Evolutionary conservation across 805 yeast genomes (phyloP).

Genomic region (Myxozyma kluyveri): DNA sequence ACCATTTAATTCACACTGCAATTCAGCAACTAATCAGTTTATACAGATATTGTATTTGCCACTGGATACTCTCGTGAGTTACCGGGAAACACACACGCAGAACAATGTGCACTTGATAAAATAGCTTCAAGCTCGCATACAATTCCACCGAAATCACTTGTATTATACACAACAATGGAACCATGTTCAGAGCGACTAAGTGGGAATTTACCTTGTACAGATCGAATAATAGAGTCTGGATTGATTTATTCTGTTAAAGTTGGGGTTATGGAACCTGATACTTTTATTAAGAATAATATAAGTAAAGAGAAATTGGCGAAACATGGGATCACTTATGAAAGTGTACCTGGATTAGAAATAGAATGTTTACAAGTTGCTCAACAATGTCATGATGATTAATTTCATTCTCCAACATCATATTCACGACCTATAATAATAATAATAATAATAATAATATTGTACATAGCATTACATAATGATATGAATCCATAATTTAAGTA

Average conservation of each 20-base stretch:
- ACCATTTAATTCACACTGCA: neutral
- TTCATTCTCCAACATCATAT: neutral
- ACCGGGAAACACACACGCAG: slow-evolving; percentile 96
- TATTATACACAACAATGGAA: slow-evolving; percentile 93
- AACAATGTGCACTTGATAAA: slow-evolving; percentile 87
- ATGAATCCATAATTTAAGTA: no score
- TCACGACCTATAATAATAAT: neutral
- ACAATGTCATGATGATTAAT: slow-evolving; percentile 14
- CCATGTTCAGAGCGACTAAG: slow-evolving; percentile 88
- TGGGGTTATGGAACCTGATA: slow-evolving; percentile 87
- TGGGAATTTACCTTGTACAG: slow-evolving; percentile 86
- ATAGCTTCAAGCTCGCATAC: slow-evolving; percentile 36
- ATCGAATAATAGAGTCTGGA: slow-evolving; percentile 60
- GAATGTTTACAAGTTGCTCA: slow-evolving; percentile 63
- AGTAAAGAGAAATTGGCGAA: slow-evolving; percentile 56
- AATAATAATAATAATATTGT: no score
- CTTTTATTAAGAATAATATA: slow-evolving; percentile 75
- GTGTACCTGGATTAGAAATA: slow-evolving; percentile 79
- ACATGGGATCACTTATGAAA: slow-evolving; percentile 66
- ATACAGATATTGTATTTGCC: slow-evolving; percentile 57
- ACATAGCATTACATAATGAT: slow-evolving; percentile 1
- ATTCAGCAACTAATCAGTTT: slow-evolving; percentile 38
- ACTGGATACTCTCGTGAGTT: slow-evolving; percentile 89
- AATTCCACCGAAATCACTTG: slow-evolving; percentile 62
- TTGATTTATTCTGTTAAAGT: slow-evolving; percentile 74